phyloP scores from a whole-genome alignment of 352 stramenopile species.

The Elongisporangium prolatum region DNA sequence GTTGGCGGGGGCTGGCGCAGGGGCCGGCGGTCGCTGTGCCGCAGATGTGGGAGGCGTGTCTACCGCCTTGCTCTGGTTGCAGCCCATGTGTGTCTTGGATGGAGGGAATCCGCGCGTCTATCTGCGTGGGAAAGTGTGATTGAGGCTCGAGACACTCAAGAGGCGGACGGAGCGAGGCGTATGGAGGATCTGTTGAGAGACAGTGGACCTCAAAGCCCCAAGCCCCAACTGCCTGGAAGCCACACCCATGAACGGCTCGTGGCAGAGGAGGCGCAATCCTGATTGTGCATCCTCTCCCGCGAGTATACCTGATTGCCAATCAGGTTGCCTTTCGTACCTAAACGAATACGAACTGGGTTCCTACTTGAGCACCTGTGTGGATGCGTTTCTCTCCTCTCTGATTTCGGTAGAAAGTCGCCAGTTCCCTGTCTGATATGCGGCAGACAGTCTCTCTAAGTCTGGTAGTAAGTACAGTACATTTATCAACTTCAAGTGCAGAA shows the following conservation, averaged over 20 bases:
- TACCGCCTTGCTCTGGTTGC: conserved; percentile 29
- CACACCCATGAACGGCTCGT: neutral
- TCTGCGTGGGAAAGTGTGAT: neutral
- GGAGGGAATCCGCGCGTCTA: neutral
- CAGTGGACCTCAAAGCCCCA: neutral
- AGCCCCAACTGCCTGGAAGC: neutral
- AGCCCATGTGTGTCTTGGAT: conserved; percentile 16
- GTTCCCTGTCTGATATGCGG: neutral
- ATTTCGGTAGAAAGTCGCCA: neutral
- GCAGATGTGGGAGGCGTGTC: conserved; percentile 11
- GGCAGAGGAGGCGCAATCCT: neutral
- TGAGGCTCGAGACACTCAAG: neutral
- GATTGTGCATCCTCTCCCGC: no score
- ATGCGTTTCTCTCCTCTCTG: neutral
- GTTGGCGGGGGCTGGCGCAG: conserved; percentile 1
- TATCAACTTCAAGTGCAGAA: neutral
- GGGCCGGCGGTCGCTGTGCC: neutral
- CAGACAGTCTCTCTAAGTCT: neutral
- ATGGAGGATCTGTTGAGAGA: neutral
- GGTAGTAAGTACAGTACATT: neutral
- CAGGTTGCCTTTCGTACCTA: neutral
- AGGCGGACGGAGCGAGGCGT: neutral
- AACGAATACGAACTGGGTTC: neutral
- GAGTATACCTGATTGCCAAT: no score
- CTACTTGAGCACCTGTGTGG: neutral